Evolutionary conservation across 306 rosid species (phyloP), one percentile per base, ranked within the genome.

Genomic region (Castanopsis chinensis): DNA sequence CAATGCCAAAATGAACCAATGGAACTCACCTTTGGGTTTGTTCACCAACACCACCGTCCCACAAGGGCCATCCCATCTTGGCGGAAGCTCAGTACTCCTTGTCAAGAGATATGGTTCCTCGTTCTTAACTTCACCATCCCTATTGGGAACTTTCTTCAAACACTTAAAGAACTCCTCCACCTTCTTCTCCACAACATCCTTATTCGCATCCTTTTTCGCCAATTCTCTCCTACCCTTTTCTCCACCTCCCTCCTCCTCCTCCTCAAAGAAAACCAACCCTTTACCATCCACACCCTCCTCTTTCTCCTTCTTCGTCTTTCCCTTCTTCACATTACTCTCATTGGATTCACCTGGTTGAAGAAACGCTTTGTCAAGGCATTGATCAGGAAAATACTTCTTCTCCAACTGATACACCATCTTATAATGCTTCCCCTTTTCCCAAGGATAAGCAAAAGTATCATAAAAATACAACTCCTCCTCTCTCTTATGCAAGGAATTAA

Each of bases 351-450:
- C 99, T 0, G 97, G 92, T 86, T 91, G 87, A 55, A 94, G 88
- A 75, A 94, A 94, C 0, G 99, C 99, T 55, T 94, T 92, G 65
- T 94, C 97, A 1, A 94, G 90, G 63, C 92, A 83, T 27, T 92
- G 95, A 1, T 91, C 89, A 18, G 99, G 99, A 54, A 87, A 94
- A 69, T 87, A 94, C 80, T 94, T 94, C 77, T 91, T 94, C 91
- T 94, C 99, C 77, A 94, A 79, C 83, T 90, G 97, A 78, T 94
- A 90, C 58, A 94, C 95, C 99, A 94, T 94, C 88, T 83, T 90
- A 72, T 94, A 94, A 74, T 94, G 99, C 87, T 90, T 94, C 20
- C 86, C 92, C 81, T 94, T 94, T 85, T 94, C 99, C 99, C 99
- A 94, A 0, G 99, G 99, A 78, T 91, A 92, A 1, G 88, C 57